Base-by-base conservation (phyloP, 1,284 basidiomycete genomes). In the Naganishia albida region DNA sequence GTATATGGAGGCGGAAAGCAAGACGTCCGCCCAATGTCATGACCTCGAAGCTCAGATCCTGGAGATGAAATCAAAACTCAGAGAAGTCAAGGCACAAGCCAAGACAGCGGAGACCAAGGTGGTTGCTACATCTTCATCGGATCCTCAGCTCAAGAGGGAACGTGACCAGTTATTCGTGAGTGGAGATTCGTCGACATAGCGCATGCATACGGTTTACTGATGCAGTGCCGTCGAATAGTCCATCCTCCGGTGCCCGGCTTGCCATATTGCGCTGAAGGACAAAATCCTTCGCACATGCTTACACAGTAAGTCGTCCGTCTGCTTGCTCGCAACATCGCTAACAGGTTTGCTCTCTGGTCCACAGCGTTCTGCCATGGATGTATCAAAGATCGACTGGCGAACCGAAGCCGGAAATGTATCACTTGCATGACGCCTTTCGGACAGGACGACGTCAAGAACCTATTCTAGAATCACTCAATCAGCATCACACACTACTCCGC, bases 381-480 rank as follows among this genome's bases (percentile, higher is more conserved):
- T 76, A 85, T 99, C 52, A 93, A 97, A 70, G 83, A 87, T 28
- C 87, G 96, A 42, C 86, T 99, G 71, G 82, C 89, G 55, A 94
- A 90, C 30, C 86, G 95, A 68, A 94, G 97, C 77, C 88, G 95
- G 53, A 97, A 97, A 80, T 99, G 95, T 78, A 95, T 95, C 18
- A 88, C 89, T 23, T 98, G 95, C 77, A 89, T 89, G 69, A 74
- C 90, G 43, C 81, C 85, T 1, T 99, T 99, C 80, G 88, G 89
- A 7, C 86, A 88, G 72, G 88, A 88, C 68, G 94, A 99, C 70
- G 90, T 93, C 25, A 87, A 92, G 75, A 84, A 85, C 55, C 80
- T 98, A 60, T 97, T 86, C 78, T 90, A 55, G 52, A 28, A 16
- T 6, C 10, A 4, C 4, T 34, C 10, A 34, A 34, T 34, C 34